Evolutionary conservation across 805 yeast genomes (phyloP).

Genomic region (Candida endomychidarum): DNA sequence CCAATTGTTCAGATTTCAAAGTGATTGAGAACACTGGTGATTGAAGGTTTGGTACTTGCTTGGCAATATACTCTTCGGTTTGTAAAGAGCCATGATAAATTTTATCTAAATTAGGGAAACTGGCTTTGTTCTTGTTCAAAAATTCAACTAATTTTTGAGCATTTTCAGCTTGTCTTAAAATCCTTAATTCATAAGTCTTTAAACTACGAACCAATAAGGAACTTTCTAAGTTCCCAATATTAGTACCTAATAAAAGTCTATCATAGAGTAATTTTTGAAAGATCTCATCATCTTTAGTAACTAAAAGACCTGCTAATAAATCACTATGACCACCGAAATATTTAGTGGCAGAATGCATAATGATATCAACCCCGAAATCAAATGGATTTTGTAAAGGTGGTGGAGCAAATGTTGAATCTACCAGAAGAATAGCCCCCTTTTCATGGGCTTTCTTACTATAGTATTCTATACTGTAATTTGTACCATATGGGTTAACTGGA

Average conservation of each 20-base stretch:
- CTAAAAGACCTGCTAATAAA: constrained; percentile 75
- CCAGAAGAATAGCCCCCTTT: constrained; percentile 68
- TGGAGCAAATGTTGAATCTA: constrained; percentile 93
- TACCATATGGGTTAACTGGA: constrained; percentile 85
- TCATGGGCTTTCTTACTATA: constrained; percentile 73
- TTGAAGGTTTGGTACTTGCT: constrained; percentile 59
- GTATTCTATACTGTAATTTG: constrained; percentile 56
- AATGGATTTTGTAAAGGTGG: constrained; percentile 86
- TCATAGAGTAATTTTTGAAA: constrained; percentile 54
- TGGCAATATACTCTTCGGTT: constrained; percentile 60
- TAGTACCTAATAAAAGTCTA: constrained; percentile 73
- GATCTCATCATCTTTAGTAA: constrained; percentile 55
- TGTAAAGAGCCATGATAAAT: constrained; percentile 79
- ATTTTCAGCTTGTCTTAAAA: constrained; percentile 61
- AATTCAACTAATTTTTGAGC: constrained; percentile 62
- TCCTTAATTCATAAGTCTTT: constrained; percentile 75
- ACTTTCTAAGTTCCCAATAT: constrained; percentile 74
- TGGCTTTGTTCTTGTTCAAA: constrained; percentile 48
- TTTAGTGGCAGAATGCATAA: constrained; percentile 93
- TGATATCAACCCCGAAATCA: constrained; percentile 78
- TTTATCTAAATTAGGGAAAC: constrained; percentile 47
- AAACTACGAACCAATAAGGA: constrained; percentile 74
- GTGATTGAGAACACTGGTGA: constrained; percentile 76
- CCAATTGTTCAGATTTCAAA: constrained; percentile 50
- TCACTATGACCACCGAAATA: constrained; percentile 97